Conservation (phyloP, 768 basidiomycete species). For the Cystofilobasidium ferigula region DNA sequence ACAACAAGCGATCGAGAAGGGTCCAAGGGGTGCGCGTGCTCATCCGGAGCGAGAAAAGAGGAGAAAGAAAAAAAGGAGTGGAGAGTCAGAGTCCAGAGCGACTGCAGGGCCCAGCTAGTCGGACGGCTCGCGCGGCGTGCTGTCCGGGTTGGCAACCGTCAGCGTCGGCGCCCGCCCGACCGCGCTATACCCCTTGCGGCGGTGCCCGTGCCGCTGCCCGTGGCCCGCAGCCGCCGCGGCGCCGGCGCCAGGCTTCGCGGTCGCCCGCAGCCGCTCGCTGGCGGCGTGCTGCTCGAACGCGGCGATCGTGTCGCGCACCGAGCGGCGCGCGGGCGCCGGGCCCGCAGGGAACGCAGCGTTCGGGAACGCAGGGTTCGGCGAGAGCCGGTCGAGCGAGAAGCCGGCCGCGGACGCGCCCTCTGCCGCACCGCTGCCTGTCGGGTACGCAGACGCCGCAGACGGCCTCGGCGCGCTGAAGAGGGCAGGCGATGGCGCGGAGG, state of each 20-base stretch:
- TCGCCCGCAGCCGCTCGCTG: background rate
- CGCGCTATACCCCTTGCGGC: no score
- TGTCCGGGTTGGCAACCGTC: constrained; percentile 22
- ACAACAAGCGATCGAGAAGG: no score
- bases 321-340: constrained; percentile 5
- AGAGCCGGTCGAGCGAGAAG: background rate
- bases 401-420: background rate
- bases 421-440: background rate
- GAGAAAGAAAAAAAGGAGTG: background rate
- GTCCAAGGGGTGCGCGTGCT: background rate
- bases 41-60: background rate
- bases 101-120: background rate
- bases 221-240: background rate
- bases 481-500: background rate
- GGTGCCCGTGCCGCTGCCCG: no score
- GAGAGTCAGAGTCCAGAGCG: background rate
- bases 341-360: background rate
- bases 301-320: constrained; percentile 18
- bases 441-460: background rate
- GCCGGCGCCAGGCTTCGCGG: constrained; percentile 1
- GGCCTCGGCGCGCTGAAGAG: background rate
- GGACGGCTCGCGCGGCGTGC: background rate
- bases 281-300: constrained; percentile 16
- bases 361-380: background rate
- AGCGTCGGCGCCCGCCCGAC: constrained; percentile 16